phyloP scores from a whole-genome alignment of 345 rosid species.

The Moringa oleifera region DNA sequence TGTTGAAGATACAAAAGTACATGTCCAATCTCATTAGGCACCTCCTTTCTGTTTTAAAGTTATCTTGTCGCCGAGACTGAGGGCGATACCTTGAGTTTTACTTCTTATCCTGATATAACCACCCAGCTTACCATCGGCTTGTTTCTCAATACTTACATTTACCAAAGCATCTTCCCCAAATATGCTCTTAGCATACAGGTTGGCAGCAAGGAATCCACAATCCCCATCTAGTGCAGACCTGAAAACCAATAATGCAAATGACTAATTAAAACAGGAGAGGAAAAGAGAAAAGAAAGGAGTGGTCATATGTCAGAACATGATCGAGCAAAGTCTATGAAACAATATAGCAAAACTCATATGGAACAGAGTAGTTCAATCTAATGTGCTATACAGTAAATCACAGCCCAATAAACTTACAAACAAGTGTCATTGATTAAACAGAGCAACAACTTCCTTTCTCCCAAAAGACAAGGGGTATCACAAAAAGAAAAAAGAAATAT shows the following conservation, averaged over 20 bases:
- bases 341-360: background rate
- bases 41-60: background rate
- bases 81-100: slow-evolving; percentile 70
- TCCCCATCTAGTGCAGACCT: slow-evolving; percentile 71
- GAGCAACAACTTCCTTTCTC: no score
- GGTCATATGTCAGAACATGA: background rate
- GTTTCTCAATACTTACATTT: slow-evolving; percentile 61
- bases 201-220: slow-evolving; percentile 63
- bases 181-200: slow-evolving; percentile 63
- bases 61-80: slow-evolving; percentile 10
- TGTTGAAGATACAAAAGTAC: no score
- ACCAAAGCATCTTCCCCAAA: slow-evolving; percentile 67
- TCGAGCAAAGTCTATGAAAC: background rate
- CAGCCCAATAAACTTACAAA: no score
- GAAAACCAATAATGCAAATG: slow-evolving; percentile 3
- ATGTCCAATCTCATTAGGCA: background rate
- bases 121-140: slow-evolving; percentile 46
- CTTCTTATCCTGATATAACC: slow-evolving; percentile 69
- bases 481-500: no score
- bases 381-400: no score
- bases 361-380: background rate
- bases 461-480: no score
- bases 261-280: no score
- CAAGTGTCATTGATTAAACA: no score
- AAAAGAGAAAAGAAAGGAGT: background rate